Conservation (phyloP, 331 rosid genomes). For the Phaseolus coccineus region DNA sequence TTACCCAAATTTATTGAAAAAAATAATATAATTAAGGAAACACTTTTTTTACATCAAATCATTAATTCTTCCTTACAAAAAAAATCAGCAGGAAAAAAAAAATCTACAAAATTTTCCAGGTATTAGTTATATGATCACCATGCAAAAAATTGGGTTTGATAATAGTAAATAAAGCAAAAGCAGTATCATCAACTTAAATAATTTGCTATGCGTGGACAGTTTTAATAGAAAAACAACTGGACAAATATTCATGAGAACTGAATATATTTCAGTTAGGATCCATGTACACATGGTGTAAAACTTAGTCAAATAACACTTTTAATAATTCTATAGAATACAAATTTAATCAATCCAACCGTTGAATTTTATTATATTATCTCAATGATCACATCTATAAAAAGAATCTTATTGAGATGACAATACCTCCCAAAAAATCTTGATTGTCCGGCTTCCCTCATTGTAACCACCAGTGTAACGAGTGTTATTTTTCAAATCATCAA, state of each 20-base stretch:
- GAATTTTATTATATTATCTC: too few relatives aligned
- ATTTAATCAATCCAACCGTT: too few relatives aligned
- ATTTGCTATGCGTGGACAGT: not conserved
- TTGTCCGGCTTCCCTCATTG: conserved; percentile 81
- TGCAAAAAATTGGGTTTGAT: not conserved
- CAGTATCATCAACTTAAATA: conserved; percentile 14
- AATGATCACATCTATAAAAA: too few relatives aligned
- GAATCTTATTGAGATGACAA: conserved; percentile 3
- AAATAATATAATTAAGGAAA: too few relatives aligned
- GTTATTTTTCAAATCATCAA: conserved; percentile 84
- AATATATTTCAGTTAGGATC: not conserved
- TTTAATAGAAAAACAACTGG: conserved; percentile 8
- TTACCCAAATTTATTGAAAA: too few relatives aligned
- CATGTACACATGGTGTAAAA: too few relatives aligned
- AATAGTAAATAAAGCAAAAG: conserved; percentile 13
- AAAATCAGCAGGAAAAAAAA: too few relatives aligned
- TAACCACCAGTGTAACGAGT: conserved; percentile 95
- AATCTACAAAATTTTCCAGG: not conserved
- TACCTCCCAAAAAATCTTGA: conserved; percentile 98
- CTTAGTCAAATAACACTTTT: too few relatives aligned
- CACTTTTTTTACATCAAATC: too few relatives aligned
- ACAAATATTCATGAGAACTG: conserved; percentile 21
- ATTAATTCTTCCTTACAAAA: too few relatives aligned
- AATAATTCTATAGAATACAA: too few relatives aligned
- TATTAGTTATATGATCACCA: not conserved